phyloP scores from a whole-genome alignment of 2,329 filamentous ascomycete species.

The Dactylellina cionopaga region DNA sequence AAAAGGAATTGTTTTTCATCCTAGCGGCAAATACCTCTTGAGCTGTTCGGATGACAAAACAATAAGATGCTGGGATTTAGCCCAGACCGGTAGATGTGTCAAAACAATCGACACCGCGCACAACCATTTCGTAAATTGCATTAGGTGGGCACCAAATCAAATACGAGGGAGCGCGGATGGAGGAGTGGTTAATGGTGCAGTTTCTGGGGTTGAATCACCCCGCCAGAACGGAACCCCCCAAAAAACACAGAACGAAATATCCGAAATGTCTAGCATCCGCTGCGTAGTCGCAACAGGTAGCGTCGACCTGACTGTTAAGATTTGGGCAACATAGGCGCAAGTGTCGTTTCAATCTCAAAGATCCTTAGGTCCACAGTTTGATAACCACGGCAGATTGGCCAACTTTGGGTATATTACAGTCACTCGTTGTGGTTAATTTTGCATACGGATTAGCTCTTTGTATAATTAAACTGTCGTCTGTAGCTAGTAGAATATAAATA shows the following conservation, averaged over 20 bases:
- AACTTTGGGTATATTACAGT: too few relatives aligned
- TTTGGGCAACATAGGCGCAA: conserved; percentile 71
- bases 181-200: conserved; percentile 61
- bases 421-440: too few relatives aligned
- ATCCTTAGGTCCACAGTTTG: neutral
- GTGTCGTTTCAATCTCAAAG: neutral
- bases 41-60: conserved; percentile 91
- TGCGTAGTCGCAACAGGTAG: conserved; percentile 89
- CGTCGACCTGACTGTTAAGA: conserved; percentile 80
- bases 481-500: too few relatives aligned
- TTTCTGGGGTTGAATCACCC: conserved; percentile 61
- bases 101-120: conserved; percentile 81
- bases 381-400: too few relatives aligned
- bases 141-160: conserved; percentile 85
- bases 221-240: conserved; percentile 65
- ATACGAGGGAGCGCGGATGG: conserved; percentile 65
- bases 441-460: too few relatives aligned
- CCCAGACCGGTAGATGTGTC: conserved; percentile 88
- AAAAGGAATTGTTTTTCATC: conserved; percentile 84
- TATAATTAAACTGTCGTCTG: too few relatives aligned
- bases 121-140: conserved; percentile 83
- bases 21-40: conserved; percentile 87
- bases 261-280: conserved; percentile 73
- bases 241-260: conserved; percentile 60
- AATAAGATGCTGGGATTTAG: conserved; percentile 90